phyloP scores from a whole-genome alignment of 768 basidiomycete species.

The Agrocybe pediades region DNA sequence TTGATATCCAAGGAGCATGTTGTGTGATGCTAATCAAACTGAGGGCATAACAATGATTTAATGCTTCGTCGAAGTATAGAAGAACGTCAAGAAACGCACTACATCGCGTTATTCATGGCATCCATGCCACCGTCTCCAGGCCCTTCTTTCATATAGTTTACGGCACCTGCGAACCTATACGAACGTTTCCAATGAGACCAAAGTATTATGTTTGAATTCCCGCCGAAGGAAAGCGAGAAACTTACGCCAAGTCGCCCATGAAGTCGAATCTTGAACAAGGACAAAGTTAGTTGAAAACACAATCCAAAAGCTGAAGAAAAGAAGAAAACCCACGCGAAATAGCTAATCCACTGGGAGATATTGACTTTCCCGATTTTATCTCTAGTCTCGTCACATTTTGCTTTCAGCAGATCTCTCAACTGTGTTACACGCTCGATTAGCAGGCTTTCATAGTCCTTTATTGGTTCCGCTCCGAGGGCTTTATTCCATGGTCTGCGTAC shows the following conservation, averaged over 20 bases:
- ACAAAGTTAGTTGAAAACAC: neutral
- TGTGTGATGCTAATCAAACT: slow-evolving; percentile 23
- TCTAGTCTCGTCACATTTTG: slow-evolving; percentile 7
- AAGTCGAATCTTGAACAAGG: slow-evolving; percentile 32
- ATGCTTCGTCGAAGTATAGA: neutral
- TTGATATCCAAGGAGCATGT: slow-evolving; percentile 22
- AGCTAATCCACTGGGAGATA: slow-evolving; percentile 35
- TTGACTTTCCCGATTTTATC: slow-evolving; percentile 24
- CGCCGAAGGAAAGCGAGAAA: neutral
- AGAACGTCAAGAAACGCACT: slow-evolving; percentile 8
- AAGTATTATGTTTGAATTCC: neutral
- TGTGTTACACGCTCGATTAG: slow-evolving; percentile 22
- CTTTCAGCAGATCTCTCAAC: slow-evolving; percentile 20
- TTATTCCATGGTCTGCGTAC: slow-evolving; percentile 42
- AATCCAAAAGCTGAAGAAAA: neutral
- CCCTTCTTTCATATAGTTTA: slow-evolving; percentile 27
- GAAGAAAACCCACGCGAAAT: slow-evolving; percentile 34
- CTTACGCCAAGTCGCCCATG: slow-evolving; percentile 41
- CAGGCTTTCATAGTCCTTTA: slow-evolving; percentile 28
- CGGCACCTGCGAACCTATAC: slow-evolving; percentile 31
- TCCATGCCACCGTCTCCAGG: slow-evolving; percentile 22
- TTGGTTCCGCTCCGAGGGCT: slow-evolving; percentile 33
- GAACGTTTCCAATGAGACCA: neutral
- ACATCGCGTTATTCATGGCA: slow-evolving; percentile 20
- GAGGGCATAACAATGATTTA: neutral